These are phyloP conservation scores for Phytophthora chlamydospora DNA, from an alignment of 352 stramenopile species.

Conservation along the genomic window DNA sequence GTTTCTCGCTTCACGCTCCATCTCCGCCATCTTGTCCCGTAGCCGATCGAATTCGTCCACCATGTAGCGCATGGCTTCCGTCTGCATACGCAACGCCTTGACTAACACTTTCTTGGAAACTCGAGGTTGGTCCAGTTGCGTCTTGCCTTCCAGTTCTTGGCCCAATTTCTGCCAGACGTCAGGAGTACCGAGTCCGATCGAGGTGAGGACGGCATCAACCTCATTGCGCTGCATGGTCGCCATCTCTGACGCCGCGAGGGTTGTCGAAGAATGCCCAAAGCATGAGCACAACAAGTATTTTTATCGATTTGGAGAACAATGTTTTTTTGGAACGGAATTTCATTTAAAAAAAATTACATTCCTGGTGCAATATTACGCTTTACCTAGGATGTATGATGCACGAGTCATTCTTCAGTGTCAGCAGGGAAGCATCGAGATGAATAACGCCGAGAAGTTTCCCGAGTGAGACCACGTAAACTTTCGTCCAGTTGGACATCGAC, in stretches of 20 bases:
- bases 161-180: slow-evolving; percentile 84
- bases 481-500: slow-evolving; percentile 85
- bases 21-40: slow-evolving; percentile 72
- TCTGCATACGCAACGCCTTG: slow-evolving; percentile 84
- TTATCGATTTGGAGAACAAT: slow-evolving; percentile 19
- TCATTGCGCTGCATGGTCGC: slow-evolving; percentile 84
- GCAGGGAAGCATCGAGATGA: slow-evolving; percentile 66
- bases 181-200: slow-evolving; percentile 71
- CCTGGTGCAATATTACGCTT: not conserved
- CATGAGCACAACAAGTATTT: slow-evolving; percentile 28
- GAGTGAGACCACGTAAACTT: slow-evolving; percentile 81
- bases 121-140: slow-evolving; percentile 74
- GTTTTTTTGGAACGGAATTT: not conserved
- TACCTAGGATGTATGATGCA: slow-evolving; percentile 11
- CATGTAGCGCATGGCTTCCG: slow-evolving; percentile 84
- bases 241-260: not conserved
- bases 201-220: slow-evolving; percentile 66
- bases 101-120: slow-evolving; percentile 87
- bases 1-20: slow-evolving; percentile 79
- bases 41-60: slow-evolving; percentile 86
- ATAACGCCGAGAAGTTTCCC: slow-evolving; percentile 75
- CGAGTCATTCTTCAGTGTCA: slow-evolving; percentile 11
- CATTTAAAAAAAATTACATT: not conserved
- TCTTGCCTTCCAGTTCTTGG: slow-evolving; percentile 82
- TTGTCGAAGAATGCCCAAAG: slow-evolving; percentile 11